Evolutionary conservation across 768 basidiomycete genomes (phyloP).

Genomic region (Podaxis sp.): DNA sequence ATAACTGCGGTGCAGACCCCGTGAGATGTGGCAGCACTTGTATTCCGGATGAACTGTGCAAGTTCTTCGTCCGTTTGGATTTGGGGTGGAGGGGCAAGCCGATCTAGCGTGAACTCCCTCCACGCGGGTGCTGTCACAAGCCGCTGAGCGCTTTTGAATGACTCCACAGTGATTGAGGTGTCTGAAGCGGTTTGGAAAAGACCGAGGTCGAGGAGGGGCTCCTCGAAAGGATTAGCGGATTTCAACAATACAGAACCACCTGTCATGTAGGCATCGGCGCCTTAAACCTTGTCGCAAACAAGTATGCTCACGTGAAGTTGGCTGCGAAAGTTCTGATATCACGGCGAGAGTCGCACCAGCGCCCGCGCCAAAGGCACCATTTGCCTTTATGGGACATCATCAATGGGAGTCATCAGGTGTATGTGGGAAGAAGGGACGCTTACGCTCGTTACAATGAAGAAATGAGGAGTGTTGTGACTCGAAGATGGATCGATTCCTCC

Average conservation of each 20-base stretch:
- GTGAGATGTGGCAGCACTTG: slow-evolving; percentile 18
- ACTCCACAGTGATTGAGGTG: slow-evolving; percentile 14
- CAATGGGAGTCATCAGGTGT: background rate
- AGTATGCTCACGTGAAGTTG: background rate
- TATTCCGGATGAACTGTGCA: slow-evolving; percentile 16
- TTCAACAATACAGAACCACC: slow-evolving; percentile 16
- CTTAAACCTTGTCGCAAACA: background rate
- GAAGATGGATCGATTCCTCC: slow-evolving; percentile 15
- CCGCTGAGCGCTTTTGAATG: slow-evolving; percentile 13
- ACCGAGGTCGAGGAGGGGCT: slow-evolving; percentile 15
- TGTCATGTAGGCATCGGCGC: background rate
- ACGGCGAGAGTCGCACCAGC: background rate
- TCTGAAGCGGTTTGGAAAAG: slow-evolving; percentile 16
- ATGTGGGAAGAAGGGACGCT: background rate
- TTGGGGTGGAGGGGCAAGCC: slow-evolving; percentile 15
- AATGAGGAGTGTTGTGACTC: slow-evolving; percentile 16
- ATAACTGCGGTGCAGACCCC: slow-evolving; percentile 23
- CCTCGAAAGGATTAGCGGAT: slow-evolving; percentile 17
- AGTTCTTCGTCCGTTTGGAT: slow-evolving; percentile 15
- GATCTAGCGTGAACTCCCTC: slow-evolving; percentile 12
- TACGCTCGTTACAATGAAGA: slow-evolving; percentile 8
- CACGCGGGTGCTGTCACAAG: slow-evolving; percentile 18
- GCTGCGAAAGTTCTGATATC: background rate
- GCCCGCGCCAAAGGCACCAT: background rate
- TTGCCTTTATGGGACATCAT: background rate